Conservation (phyloP, 2,329 filamentous ascomycete genomes). For the Pestalotiopsis sp. region DNA sequence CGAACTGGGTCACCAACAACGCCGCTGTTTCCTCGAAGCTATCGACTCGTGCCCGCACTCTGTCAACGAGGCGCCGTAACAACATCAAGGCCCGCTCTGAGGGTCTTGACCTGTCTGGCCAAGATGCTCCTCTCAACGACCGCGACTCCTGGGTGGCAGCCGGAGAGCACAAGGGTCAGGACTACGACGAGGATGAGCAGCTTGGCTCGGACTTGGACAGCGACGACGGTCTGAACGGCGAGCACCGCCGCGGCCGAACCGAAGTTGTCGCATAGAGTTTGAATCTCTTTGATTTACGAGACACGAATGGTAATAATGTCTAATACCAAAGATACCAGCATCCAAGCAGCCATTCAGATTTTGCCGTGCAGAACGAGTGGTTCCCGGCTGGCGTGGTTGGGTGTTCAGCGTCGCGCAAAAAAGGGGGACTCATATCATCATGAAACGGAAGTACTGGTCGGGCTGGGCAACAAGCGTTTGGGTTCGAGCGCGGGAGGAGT, state of each 20-base stretch:
- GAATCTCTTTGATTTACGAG: not conserved
- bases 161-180: constrained; percentile 60
- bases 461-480: not conserved
- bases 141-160: constrained; percentile 85
- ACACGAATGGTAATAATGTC: constrained; percentile 8
- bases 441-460: not conserved
- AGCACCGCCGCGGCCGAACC: constrained; percentile 58
- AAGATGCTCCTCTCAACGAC: constrained; percentile 79
- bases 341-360: not conserved
- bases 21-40: constrained; percentile 87
- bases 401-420: not conserved
- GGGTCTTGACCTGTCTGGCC: constrained; percentile 79
- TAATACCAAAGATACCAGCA: constrained; percentile 5
- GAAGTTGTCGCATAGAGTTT: constrained; percentile 48
- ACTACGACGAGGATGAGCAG: constrained; percentile 64
- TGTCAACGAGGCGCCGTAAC: constrained; percentile 82
- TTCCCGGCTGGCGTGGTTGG: not conserved
- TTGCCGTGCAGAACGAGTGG: not conserved
- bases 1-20: constrained; percentile 93
- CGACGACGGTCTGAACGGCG: constrained; percentile 56
- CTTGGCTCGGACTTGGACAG: constrained; percentile 55
- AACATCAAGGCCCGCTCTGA: constrained; percentile 68
- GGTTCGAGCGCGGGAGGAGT: constrained; percentile 3
- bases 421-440: not conserved
- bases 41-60: constrained; percentile 81